Percentiles rank a stretch among this genome's conserved stretches.
These are phyloP conservation scores for Centella asiatica DNA, from an alignment of 129 eudicot genomes.

Conservation along the genomic window DNA sequence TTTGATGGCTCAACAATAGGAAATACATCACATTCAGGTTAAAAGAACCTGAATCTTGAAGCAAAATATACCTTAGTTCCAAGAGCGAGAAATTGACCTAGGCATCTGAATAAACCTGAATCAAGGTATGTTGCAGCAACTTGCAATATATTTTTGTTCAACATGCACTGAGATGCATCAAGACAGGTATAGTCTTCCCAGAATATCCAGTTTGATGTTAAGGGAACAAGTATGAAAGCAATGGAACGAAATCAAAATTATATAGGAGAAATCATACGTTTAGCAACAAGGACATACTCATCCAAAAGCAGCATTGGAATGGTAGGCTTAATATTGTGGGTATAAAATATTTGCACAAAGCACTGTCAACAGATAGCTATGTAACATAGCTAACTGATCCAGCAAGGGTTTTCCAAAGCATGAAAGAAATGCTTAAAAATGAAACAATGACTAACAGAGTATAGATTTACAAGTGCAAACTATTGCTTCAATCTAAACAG, in stretches of 20 bases:
- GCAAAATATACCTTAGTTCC: slow-evolving; percentile 47
- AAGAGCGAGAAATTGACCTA: slow-evolving; percentile 42
- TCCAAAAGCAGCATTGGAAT: neutral
- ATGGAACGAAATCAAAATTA: neutral
- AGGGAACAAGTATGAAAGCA: slow-evolving; percentile 22
- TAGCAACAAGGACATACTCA: neutral
- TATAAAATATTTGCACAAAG: neutral
- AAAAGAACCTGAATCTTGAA: neutral
- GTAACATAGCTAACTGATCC: slow-evolving; percentile 3
- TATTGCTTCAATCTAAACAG: neutral
- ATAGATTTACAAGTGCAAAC: neutral
- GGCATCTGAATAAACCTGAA: slow-evolving; percentile 42
- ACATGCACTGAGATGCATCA: slow-evolving; percentile 78
- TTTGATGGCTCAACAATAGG: slow-evolving; percentile 4
- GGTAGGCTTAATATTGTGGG: neutral
- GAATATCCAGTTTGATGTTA: slow-evolving; percentile 47
- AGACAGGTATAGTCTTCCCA: slow-evolving; percentile 98
- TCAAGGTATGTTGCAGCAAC: slow-evolving; percentile 65
- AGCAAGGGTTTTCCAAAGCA: neutral
- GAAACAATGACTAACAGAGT: neutral
- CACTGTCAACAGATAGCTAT: neutral
- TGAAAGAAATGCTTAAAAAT: neutral
- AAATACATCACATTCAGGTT: slow-evolving; percentile 5
- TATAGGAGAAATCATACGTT: neutral
- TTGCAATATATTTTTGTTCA: slow-evolving; percentile 74